Evolutionary conservation across 345 rosid genomes (phyloP).

Genomic region (Viola odorata): DNA sequence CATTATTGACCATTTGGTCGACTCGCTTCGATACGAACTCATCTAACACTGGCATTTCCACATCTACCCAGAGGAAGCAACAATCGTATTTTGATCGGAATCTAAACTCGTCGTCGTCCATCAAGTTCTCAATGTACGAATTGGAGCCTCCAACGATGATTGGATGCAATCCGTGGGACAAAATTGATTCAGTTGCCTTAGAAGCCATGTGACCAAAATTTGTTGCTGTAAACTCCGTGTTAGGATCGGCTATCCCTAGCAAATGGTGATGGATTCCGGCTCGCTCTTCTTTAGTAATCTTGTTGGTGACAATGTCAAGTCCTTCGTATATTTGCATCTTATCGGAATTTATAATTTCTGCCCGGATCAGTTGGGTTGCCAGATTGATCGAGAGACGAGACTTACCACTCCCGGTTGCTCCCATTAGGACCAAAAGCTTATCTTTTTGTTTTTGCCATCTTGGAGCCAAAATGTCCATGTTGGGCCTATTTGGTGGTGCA

Average conservation of each 20-base stretch:
- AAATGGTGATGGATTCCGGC: conserved; percentile 75
- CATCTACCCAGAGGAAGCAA: conserved; percentile 73
- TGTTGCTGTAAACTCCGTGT: conserved; percentile 42
- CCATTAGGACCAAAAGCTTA: conserved; percentile 65
- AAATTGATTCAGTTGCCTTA: conserved; percentile 32
- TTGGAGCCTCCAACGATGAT: conserved; percentile 81
- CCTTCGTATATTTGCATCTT: conserved; percentile 63
- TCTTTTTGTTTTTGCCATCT: conserved; percentile 41
- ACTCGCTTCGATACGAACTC: conserved; percentile 51
- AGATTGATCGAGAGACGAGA: conserved; percentile 75
- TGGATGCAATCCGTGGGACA: conserved; percentile 50
- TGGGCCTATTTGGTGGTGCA: conserved; percentile 17
- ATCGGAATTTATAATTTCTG: conserved; percentile 74
- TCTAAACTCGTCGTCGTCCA: conserved; percentile 27
- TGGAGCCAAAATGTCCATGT: conserved; percentile 27
- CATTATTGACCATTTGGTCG: conserved; percentile 59
- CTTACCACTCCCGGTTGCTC: conserved; percentile 83
- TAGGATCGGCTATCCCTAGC: conserved; percentile 41
- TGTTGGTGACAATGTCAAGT: conserved; percentile 61
- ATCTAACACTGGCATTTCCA: conserved; percentile 45
- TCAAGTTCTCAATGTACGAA: conserved; percentile 59
- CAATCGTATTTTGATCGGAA: conserved; percentile 47
- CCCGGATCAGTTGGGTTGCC: conserved; percentile 53
- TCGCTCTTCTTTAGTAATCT: conserved; percentile 49
- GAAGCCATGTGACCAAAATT: conserved; percentile 49